These are phyloP conservation scores for Xylaria sp. DNA, from an alignment of 2,329 filamentous ascomycete genomes.

Conservation along the genomic window DNA sequence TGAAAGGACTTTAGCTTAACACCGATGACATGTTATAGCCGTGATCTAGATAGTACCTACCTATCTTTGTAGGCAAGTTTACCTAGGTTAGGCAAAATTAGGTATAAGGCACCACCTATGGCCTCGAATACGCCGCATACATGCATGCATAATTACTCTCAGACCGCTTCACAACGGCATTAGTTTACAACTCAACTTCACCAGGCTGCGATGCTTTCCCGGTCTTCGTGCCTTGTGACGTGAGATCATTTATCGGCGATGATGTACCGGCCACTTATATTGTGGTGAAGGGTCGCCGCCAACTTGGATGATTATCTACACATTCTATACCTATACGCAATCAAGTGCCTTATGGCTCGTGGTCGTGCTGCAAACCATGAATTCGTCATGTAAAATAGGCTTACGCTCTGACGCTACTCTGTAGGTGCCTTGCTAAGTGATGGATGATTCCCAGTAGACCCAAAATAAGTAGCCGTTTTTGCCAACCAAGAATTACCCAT, in stretches of 20 bases:
- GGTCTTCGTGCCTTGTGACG: not conserved
- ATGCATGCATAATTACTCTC: slow-evolving; percentile 3
- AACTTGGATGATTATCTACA: slow-evolving; percentile 4
- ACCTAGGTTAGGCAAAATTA: not conserved
- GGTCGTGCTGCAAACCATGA: not conserved
- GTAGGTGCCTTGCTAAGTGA: not conserved
- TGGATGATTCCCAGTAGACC: not conserved
- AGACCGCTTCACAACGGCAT: slow-evolving; percentile 17
- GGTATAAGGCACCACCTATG: not conserved
- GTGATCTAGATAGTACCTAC: not conserved
- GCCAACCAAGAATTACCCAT: not conserved
- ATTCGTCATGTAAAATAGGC: not conserved
- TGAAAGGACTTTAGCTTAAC: slow-evolving; percentile 30
- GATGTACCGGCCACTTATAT: not conserved
- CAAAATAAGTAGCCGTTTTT: not conserved
- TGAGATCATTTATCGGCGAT: not conserved
- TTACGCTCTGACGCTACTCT: not conserved
- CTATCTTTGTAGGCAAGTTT: no score
- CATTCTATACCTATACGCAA: slow-evolving; percentile 1
- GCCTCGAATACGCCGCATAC: not conserved
- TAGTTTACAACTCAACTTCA: not conserved
- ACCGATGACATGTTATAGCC: slow-evolving; percentile 18
- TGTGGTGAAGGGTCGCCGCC: slow-evolving; percentile 4
- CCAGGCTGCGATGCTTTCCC: slow-evolving; percentile 1
- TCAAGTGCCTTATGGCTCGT: not conserved